Base-by-base conservation (phyloP, 257 asterid species). In the Rauvolfia tetraphylla region DNA sequence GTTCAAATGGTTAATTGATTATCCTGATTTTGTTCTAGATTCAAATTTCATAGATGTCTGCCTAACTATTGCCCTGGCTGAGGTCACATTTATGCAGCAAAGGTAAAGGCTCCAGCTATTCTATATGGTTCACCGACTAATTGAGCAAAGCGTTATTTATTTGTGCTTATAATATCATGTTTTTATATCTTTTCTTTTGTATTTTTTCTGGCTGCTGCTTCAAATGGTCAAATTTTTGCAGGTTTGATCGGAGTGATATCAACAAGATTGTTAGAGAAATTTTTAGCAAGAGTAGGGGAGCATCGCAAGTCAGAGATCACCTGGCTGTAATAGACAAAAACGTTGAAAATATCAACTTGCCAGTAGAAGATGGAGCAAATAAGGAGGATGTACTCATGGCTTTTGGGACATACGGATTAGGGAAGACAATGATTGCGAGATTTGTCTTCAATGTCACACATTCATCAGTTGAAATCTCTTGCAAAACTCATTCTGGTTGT, bases 401-500 rank as follows among this genome's bases (percentile, higher is more conserved):
- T 74, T 81, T 11, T 82, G 82, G 57, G n/a, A n/a, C n/a, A n/a
- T n/a, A n/a, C n/a, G n/a, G n/a, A n/a, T n/a, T n/a, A n/a, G n/a
- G n/a, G n/a, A n/a, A n/a, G 78, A 81, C 77, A 57, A 81, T 79
- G 23, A 79, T 78, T 78, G 77, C 85, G 70, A 77, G 61, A 78
- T 67, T 44, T 78, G 79, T 78, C n/a, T 81, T 68, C 76, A 77
- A 77, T 70, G 29, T 78, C 20, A 78, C n/a, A n/a, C n/a, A n/a
- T n/a, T n/a, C n/a, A n/a, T n/a, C n/a, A n/a, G n/a, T n/a, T n/a
- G n/a, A n/a, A n/a, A n/a, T n/a, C n/a, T n/a, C n/a, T n/a, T n/a
- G n/a, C n/a, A n/a, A n/a, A n/a, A n/a, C n/a, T n/a, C n/a, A n/a
- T n/a, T n/a, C n/a, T n/a, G n/a, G n/a, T n/a, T n/a, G n/a, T n/a